Base-by-base conservation (phyloP, 805 yeast genomes). In the Ascoidea rubescens region DNA sequence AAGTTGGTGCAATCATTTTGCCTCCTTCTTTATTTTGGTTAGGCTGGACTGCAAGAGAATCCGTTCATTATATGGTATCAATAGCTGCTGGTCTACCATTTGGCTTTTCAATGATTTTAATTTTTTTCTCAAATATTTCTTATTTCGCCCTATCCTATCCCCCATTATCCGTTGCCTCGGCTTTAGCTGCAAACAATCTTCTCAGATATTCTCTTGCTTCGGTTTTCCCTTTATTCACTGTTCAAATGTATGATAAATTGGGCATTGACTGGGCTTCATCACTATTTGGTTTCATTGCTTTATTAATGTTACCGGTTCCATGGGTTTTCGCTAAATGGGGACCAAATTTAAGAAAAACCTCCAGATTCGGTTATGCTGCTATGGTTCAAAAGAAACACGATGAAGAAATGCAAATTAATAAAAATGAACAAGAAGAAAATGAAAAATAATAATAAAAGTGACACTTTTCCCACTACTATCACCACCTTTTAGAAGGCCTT, bases 131-230 rank as follows among this genome's bases (percentile, higher is more conserved):
- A 21, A 77, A 80, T 49, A 71, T 85, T 61, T 75, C 79, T 49
- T 86, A 85, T 64, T 82, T 85, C 65, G 70, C 85, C 43, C 72
- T 80, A 73, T 65, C 84, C 4, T 86, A 80, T 64, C 91, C 93
- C 31, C 88, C 91, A 48, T 66, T 80, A 42, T 74, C 76, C 42
- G 84, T 87, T 28, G 96, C 96, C 0, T 82, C 91, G n/a, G 91
- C 95, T 3, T 66, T 87, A 55, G 96, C 96, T 43, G 96, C 96
- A 12, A 89, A 88, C 67, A 87, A 86, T 64, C 71, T 89, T 61
- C 66, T 82, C 53, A 77, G 96, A 68, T 87, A 87, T 62, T 58
- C 82, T 37, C 64, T 84, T 55, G 87, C 95, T 7, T 80, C 87
- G 5, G 86, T 81, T 21, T 82, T 89, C 73, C 96, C 96, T 52